Evolutionary conservation across 2,329 filamentous ascomycete species (phyloP).

Genomic region (Coleophoma eucalyptorum): DNA sequence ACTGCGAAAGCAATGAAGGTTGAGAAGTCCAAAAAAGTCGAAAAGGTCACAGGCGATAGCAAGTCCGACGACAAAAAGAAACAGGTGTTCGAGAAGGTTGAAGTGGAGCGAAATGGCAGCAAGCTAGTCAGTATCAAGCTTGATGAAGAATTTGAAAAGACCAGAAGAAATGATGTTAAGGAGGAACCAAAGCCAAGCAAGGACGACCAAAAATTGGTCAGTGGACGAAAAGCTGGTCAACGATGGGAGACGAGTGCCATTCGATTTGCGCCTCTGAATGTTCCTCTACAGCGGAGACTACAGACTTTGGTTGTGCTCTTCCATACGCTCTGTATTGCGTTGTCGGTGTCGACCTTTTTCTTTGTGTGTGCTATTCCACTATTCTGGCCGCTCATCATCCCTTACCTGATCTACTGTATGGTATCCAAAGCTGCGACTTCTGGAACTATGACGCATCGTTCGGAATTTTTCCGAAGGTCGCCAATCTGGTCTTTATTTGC

Average conservation of each 20-base stretch:
- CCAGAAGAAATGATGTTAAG: conserved; percentile 1
- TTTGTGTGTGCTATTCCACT: conserved; percentile 86
- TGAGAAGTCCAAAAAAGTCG: background rate
- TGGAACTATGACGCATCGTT: conserved; percentile 71
- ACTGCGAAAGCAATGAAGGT: conserved; percentile 2
- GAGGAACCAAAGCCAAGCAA: conserved; percentile 13
- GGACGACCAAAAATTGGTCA: conserved; percentile 16
- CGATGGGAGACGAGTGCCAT: conserved; percentile 47
- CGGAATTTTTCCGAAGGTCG: conserved; percentile 67
- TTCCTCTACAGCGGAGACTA: conserved; percentile 66
- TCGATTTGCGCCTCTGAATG: conserved; percentile 77
- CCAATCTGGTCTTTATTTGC: conserved; percentile 86
- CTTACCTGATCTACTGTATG: conserved; percentile 81
- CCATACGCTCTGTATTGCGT: conserved; percentile 69
- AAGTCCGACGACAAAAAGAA: conserved; percentile 5
- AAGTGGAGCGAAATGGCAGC: conserved; percentile 16
- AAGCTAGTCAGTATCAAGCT: conserved; percentile 22
- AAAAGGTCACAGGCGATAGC: conserved; percentile 6
- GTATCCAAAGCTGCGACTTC: conserved; percentile 75
- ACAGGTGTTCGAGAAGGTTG: conserved; percentile 18
- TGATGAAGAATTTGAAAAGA: conserved; percentile 12
- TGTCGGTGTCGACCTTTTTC: conserved; percentile 77
- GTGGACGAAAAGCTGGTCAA: conserved; percentile 27
- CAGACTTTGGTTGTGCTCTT: conserved; percentile 76
- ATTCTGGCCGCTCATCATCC: conserved; percentile 74